phyloP scores from a whole-genome alignment of 352 stramenopile species.

The Phytopythium mirpurense region DNA sequence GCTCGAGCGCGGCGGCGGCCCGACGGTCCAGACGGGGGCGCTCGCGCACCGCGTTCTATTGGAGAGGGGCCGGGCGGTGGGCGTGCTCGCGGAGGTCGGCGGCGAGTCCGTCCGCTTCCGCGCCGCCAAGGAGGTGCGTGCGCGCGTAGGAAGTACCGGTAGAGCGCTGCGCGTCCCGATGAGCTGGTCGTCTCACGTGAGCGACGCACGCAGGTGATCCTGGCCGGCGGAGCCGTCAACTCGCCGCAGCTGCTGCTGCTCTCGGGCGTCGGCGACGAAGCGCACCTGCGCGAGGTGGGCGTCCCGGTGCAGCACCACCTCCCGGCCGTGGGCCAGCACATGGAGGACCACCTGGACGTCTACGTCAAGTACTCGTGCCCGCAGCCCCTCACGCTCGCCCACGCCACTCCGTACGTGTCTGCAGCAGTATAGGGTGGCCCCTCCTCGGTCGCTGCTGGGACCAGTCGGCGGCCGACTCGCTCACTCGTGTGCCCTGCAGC shows the following conservation, averaged over 20 bases:
- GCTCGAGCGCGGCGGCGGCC: slow-evolving; percentile 28
- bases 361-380: slow-evolving; percentile 88
- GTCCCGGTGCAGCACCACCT: slow-evolving; percentile 72
- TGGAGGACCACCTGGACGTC: slow-evolving; percentile 88
- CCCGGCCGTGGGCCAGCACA: slow-evolving; percentile 79
- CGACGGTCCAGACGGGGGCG: slow-evolving; percentile 76
- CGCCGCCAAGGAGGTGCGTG: slow-evolving; percentile 63
- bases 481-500: slow-evolving; percentile 13
- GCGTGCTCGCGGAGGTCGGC: slow-evolving; percentile 74
- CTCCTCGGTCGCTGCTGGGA: no score
- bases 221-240: slow-evolving; percentile 85
- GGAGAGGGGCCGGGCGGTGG: slow-evolving; percentile 62
- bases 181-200: neutral
- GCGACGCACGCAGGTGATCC: slow-evolving; percentile 47
- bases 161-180: no score
- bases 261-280: slow-evolving; percentile 75
- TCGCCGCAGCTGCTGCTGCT: slow-evolving; percentile 87
- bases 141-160: no score
- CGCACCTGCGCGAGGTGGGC: slow-evolving; percentile 66
- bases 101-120: slow-evolving; percentile 39
- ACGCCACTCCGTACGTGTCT: slow-evolving; percentile 54
- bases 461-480: no score
- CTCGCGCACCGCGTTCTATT: slow-evolving; percentile 85
- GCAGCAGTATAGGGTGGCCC: neutral
- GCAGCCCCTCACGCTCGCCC: slow-evolving; percentile 85